phyloP scores from a whole-genome alignment of 352 stramenopile species.

The Phytophthora foliorum region DNA sequence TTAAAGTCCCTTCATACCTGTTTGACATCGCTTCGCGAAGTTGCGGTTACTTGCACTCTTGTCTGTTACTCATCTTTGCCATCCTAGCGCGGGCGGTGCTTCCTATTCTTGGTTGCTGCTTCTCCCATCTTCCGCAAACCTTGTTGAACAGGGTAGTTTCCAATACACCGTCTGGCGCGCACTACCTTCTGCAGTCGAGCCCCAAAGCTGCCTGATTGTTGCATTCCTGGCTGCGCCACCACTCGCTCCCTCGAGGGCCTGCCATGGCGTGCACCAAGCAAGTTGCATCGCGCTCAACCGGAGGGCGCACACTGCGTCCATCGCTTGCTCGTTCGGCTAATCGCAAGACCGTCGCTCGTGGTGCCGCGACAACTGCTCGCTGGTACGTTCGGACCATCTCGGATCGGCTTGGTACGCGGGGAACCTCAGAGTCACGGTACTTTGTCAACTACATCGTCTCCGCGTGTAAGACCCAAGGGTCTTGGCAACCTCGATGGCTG shows the following conservation, averaged over 20 bases:
- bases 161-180: too few relatives aligned
- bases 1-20: not conserved
- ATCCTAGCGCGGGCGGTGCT: not conserved
- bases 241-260: not conserved
- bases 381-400: constrained; percentile 1
- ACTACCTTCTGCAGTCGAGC: not conserved
- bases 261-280: too few relatives aligned
- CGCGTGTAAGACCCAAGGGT: not conserved
- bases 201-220: not conserved
- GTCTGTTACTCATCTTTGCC: not conserved
- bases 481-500: constrained; percentile 5
- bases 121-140: too few relatives aligned
- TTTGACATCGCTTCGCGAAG: too few relatives aligned
- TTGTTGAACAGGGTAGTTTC: too few relatives aligned
- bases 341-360: too few relatives aligned
- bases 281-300: too few relatives aligned
- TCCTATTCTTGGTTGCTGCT: not conserved
- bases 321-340: too few relatives aligned
- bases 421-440: not conserved
- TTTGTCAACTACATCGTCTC: constrained; percentile 5
- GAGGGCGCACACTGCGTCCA: too few relatives aligned
- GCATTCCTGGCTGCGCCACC: not conserved
- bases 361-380: not conserved
- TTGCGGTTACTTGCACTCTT: too few relatives aligned
- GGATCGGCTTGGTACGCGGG: not conserved